Evolutionary conservation across 176 grass and related monocot genomes (phyloP), one percentile per base, ranked within the genome.

Genomic region (Aegilops speltoides): DNA sequence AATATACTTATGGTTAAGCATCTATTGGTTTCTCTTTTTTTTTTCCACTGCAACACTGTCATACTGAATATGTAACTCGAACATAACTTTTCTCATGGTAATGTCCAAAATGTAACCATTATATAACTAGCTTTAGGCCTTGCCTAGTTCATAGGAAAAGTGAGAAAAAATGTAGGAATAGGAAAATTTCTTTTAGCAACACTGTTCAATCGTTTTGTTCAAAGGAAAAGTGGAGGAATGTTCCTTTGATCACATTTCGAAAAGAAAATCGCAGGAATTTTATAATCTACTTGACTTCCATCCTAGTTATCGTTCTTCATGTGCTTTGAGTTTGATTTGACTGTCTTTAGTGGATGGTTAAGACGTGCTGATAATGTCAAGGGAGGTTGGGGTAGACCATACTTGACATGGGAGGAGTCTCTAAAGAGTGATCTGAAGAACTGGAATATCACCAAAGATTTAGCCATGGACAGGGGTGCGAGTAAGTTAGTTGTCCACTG

Each of bases 1-100:
- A 37, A 83, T 73, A 64, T 54, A 25, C 63, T 78, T 61, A 76
- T 8, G 3, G 17, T 76, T 34, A 85, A 82, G 28, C 46, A 76
- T 67, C 37, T 62, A 77, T 68, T 69, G 5, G 22, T 76, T 57
- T 74, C 7, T 85, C 8, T 23, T 68, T 38, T 82, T 82, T 16
- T n/a, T 46, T 64, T 81, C 37, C 38, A 31, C 72, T 64, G 12
- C 16, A 12, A 52, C 63, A 37, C 45, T 64, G 19, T 80, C 29
- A 72, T 54, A 10, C n/a, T 89, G 7, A 43, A 77, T 78, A 28
- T 78, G 32, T 56, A 9, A 8, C 45, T 32, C 5, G 8, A 54
- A 76, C 28, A 59, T 22, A 59, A 54, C 50, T 54, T 59, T 59
- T 59, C 56, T 32, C 45, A 75, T 2, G 45, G 45, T 31, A 32